Percentiles rank a stretch among this genome's conserved stretches.
phyloP scores from a whole-genome alignment of 768 basidiomycete species.

The Boletus barrowsii region DNA sequence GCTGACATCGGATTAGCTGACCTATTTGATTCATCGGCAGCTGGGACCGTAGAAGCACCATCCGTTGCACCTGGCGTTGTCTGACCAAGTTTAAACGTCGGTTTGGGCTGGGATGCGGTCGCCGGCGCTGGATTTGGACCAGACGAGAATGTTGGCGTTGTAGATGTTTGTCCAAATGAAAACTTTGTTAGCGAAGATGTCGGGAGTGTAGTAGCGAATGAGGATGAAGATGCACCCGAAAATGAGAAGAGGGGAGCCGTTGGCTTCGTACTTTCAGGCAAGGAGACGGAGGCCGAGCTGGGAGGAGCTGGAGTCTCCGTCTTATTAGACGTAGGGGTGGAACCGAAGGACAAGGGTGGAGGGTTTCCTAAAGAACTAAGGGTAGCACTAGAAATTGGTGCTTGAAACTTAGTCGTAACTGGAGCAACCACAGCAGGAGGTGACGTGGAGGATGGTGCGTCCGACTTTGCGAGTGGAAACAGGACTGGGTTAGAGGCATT shows the following conservation, averaged over 20 bases:
- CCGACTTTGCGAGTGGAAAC: constrained; percentile 17
- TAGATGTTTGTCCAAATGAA: constrained; percentile 23
- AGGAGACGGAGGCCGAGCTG: not conserved
- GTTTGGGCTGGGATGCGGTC: constrained; percentile 20
- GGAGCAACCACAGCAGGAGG: constrained; percentile 7
- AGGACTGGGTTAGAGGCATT: constrained; percentile 8
- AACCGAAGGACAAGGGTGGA: constrained; percentile 1
- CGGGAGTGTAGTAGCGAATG: constrained; percentile 1
- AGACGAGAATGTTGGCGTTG: constrained; percentile 2
- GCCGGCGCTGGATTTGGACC: constrained; percentile 1
- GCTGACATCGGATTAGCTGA: constrained; percentile 22
- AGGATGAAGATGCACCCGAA: constrained; percentile 8
- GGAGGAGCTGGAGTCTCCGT: not conserved
- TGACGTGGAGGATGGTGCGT: constrained; percentile 25
- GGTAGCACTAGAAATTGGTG: constrained; percentile 19
- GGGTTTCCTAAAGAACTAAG: not conserved
- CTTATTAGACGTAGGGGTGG: constrained; percentile 11
- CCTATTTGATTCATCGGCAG: constrained; percentile 24
- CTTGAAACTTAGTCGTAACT: constrained; percentile 6
- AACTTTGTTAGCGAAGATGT: constrained; percentile 19
- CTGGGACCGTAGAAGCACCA: constrained; percentile 13
- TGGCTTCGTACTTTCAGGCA: constrained; percentile 10
- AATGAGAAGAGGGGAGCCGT: constrained; percentile 24
- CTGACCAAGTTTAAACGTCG: constrained; percentile 20
- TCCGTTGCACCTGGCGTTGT: constrained; percentile 24